Conservation (phyloP, 371 early-diverging fungal genomes). For the Entomophthora muscae region DNA sequence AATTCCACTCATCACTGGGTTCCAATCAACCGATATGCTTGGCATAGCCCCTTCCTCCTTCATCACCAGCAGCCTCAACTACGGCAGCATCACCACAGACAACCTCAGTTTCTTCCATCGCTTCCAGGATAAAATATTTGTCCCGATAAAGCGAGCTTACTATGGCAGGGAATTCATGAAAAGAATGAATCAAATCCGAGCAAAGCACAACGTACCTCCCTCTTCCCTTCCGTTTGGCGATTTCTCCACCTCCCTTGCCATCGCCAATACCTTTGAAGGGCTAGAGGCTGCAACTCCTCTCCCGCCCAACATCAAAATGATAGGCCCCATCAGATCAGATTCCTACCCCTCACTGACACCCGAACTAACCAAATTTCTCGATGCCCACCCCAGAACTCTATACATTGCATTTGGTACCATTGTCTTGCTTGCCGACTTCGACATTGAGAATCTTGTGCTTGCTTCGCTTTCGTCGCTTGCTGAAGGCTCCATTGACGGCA, state of each 20-base stretch:
- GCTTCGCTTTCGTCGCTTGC: neutral
- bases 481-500: neutral
- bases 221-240: neutral
- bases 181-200: neutral
- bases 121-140: neutral
- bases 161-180: neutral
- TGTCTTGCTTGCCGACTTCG: neutral
- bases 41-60: neutral
- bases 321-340: constrained; percentile 8
- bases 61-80: neutral
- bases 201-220: neutral
- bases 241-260: too few species aligned
- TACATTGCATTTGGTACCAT: constrained; percentile 2
- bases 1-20: too few species aligned
- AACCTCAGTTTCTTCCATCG: neutral
- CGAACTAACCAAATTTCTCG: too few species aligned
- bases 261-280: too few species aligned
- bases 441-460: neutral
- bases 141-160: neutral
- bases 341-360: too few species aligned
- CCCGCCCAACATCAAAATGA: neutral
- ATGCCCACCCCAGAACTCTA: too few species aligned
- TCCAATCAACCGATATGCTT: neutral
- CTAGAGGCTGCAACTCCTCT: neutral
- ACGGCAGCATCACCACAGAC: too few species aligned